Evolutionary conservation across 2,329 filamentous ascomycete species (phyloP).

Genomic region (Cladosporium sp.): DNA sequence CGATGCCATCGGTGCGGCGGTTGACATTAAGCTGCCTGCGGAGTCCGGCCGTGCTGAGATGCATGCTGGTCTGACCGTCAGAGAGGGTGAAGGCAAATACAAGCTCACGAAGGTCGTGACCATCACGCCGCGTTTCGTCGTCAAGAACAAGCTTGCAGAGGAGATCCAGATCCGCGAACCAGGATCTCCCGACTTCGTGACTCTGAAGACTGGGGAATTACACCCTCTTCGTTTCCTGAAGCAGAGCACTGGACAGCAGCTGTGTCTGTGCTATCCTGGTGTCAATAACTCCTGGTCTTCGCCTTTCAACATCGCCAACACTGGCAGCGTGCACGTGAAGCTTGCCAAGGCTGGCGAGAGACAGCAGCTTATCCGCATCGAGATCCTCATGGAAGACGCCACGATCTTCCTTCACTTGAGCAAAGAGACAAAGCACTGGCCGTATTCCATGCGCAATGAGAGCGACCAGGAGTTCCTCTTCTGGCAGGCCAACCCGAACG

Average conservation of each 20-base stretch:
- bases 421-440: slow-evolving; percentile 92
- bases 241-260: slow-evolving; percentile 77
- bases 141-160: slow-evolving; percentile 90
- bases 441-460: slow-evolving; percentile 97
- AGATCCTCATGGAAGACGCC: slow-evolving; percentile 87
- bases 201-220: slow-evolving; percentile 73
- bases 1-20: slow-evolving; percentile 91
- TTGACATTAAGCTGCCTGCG: slow-evolving; percentile 81
- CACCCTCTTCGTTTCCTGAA: slow-evolving; percentile 89
- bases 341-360: slow-evolving; percentile 86
- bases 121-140: slow-evolving; percentile 84
- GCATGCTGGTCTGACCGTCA: slow-evolving; percentile 84
- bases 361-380: slow-evolving; percentile 82
- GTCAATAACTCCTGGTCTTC: slow-evolving; percentile 98
- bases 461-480: slow-evolving; percentile 97
- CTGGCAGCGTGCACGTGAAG: slow-evolving; percentile 91
- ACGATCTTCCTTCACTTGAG: slow-evolving; percentile 92
- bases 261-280: slow-evolving; percentile 89
- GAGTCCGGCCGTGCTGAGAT: slow-evolving; percentile 73
- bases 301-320: slow-evolving; percentile 93
- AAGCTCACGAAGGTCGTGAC: slow-evolving; percentile 96
- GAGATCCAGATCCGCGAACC: slow-evolving; percentile 88
- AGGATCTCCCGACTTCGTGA: slow-evolving; percentile 82
- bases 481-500: slow-evolving; percentile 88
- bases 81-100: slow-evolving; percentile 93